These are phyloP conservation scores for Tremella yokohamensis DNA, from an alignment of 768 basidiomycete genomes.

Conservation along the genomic window DNA sequence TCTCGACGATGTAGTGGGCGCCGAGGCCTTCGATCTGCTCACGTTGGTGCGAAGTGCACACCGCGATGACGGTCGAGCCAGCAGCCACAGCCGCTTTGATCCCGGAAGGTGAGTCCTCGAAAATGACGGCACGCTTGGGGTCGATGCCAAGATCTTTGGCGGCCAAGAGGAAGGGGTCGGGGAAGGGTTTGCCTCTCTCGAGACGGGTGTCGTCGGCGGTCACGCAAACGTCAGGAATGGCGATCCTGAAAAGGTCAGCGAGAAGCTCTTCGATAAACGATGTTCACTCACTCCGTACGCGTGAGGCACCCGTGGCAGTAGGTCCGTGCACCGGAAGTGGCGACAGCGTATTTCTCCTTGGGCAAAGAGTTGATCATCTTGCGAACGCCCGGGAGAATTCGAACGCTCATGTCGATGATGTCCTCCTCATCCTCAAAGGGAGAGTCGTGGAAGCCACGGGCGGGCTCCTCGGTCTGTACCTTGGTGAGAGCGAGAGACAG, in stretches of 20 bases:
- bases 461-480: slow-evolving; percentile 4
- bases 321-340: slow-evolving; percentile 70
- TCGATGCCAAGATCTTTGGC: slow-evolving; percentile 50
- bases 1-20: slow-evolving; percentile 36
- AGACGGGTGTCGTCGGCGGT: slow-evolving; percentile 73
- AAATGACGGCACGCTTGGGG: slow-evolving; percentile 55
- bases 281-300: slow-evolving; percentile 9
- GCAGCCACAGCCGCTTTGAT: slow-evolving; percentile 51
- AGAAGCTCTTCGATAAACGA: neutral
- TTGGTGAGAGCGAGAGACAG: slow-evolving; percentile 17
- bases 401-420: slow-evolving; percentile 52
- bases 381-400: slow-evolving; percentile 68
- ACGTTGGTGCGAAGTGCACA: slow-evolving; percentile 49
- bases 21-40: slow-evolving; percentile 32
- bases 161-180: slow-evolving; percentile 51
- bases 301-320: slow-evolving; percentile 56
- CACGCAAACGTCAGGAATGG: slow-evolving; percentile 65
- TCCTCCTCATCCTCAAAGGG: slow-evolving; percentile 28
- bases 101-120: slow-evolving; percentile 52
- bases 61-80: slow-evolving; percentile 50
- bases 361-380: slow-evolving; percentile 66
- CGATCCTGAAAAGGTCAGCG: slow-evolving; percentile 54
- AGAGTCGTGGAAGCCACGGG: slow-evolving; percentile 9
- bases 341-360: slow-evolving; percentile 65
- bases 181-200: slow-evolving; percentile 55